Conservation (phyloP, 352 stramenopile genomes). For the Phytopythium oedochilum region DNA sequence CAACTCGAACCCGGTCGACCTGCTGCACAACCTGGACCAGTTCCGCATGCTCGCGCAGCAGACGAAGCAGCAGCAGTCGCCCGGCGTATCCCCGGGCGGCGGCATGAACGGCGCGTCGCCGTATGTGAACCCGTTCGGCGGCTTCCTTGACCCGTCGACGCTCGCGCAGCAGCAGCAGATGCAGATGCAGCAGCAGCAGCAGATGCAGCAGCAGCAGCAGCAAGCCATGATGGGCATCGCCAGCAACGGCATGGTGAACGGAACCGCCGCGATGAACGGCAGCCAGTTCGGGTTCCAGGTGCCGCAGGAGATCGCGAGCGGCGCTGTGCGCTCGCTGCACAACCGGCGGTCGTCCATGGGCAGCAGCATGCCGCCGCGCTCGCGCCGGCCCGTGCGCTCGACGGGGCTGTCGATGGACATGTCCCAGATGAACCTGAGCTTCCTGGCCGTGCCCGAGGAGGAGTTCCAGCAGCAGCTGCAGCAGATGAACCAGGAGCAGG, state of each 20-base stretch:
- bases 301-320: conserved; percentile 50
- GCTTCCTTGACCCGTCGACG: conserved; percentile 24
- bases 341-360: conserved; percentile 43
- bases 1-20: conserved; percentile 74
- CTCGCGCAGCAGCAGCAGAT: conserved; percentile 17
- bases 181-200: conserved; percentile 7
- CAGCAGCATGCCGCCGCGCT: conserved; percentile 26
- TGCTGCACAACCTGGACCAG: conserved; percentile 74
- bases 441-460: conserved; percentile 63
- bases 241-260: conserved; percentile 4
- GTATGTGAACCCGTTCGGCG: conserved; percentile 28
- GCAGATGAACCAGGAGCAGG: conserved; percentile 23
- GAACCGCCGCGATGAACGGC: not conserved
- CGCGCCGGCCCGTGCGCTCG: conserved; percentile 39
- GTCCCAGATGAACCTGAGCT: conserved; percentile 73
- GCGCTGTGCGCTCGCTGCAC: conserved; percentile 51
- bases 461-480: conserved; percentile 39
- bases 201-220: conserved; percentile 8
- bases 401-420: conserved; percentile 81
- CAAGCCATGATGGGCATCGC: conserved; percentile 3
- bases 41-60: conserved; percentile 63
- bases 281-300: conserved; percentile 46
- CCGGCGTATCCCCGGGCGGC: conserved; percentile 1
- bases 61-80: conserved; percentile 33
- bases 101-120: conserved; percentile 1